These are phyloP conservation scores for Didymella exigua DNA, from an alignment of 2,329 filamentous ascomycete species.

Conservation along the genomic window DNA sequence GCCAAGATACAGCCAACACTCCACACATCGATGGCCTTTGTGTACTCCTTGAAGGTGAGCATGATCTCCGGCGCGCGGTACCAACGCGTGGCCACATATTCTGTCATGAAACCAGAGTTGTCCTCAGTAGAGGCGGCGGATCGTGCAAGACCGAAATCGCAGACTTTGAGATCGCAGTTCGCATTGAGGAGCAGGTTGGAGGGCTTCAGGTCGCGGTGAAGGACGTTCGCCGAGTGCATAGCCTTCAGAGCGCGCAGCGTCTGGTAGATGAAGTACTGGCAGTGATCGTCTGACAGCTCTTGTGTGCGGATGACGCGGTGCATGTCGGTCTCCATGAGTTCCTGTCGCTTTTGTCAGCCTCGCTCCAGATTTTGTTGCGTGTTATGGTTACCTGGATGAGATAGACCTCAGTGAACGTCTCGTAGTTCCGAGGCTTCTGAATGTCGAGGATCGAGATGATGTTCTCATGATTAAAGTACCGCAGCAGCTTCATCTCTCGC, in stretches of 20 bases:
- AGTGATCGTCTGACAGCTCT: slow-evolving; percentile 97
- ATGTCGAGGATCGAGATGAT: slow-evolving; percentile 99
- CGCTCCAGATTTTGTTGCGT: background rate
- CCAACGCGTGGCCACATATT: slow-evolving; percentile 99
- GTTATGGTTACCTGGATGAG: slow-evolving; percentile 77
- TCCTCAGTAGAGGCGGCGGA: slow-evolving; percentile 97
- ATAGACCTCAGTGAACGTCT: slow-evolving; percentile 96
- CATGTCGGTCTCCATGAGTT: slow-evolving; percentile 99
- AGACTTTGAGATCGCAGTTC: slow-evolving; percentile 98
- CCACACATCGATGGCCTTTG: slow-evolving; percentile 99
- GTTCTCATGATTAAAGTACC: slow-evolving; percentile 99
- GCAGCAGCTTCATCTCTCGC: slow-evolving; percentile 97
- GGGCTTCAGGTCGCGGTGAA: slow-evolving; percentile 96
- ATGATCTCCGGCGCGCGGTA: slow-evolving; percentile 99
- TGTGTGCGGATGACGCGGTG: slow-evolving; percentile 98
- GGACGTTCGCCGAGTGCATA: slow-evolving; percentile 98
- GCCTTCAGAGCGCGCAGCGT: slow-evolving; percentile 96
- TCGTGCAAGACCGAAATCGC: slow-evolving; percentile 94
- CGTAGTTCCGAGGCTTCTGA: slow-evolving; percentile 95
- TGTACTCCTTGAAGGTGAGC: slow-evolving; percentile 99
- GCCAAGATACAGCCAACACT: slow-evolving; percentile 97
- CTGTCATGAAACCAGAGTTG: slow-evolving; percentile 99
- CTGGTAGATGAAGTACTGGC: slow-evolving; percentile 99
- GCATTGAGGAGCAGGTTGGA: slow-evolving; percentile 96
- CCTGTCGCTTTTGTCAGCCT: slow-evolving; percentile 58